Evolutionary conservation across 306 rosid species (phyloP), one percentile per base, ranked within the genome.

Genomic region (Cicer cuneatum): DNA sequence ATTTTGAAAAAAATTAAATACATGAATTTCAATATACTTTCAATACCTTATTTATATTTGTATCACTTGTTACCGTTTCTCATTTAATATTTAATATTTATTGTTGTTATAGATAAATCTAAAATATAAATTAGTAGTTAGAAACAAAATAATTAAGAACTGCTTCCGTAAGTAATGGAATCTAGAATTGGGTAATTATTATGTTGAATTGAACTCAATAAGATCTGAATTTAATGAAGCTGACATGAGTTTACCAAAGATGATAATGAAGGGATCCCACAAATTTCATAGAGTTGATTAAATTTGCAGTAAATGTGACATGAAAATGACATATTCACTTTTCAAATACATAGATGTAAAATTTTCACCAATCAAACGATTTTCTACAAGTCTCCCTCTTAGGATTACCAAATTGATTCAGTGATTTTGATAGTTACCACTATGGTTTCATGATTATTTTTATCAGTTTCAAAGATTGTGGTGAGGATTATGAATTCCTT

Each of bases 151-250:
- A n/a, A n/a, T n/a, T n/a, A 24, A 61, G 66, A 49, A 43, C 40
- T 14, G 62, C 18, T 53, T 53, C 13, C 6, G 5, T 53, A 38
- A 40, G 14, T 48, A 76, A 49, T 38, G 63, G 66, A 74, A 71
- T 78, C 71, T 73, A 72, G 83, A 77, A 73, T 69, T 18, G 47
- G 52, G 58, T 45, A 78, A 80, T 83, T 69, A 80, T 82, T 46
- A 66, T 54, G 75, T 53, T 79, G 13, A 56, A 62, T 67, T 60
- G 72, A 80, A 73, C 75, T 66, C 41, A 63, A 37, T 63, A 72
- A 40, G 56, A 79, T 67, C 51, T 19, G 72, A 64, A 68, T 72
- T 69, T 82, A 13, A 80, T 53, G 86, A 82, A 73, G 72, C 65
- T 72, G 78, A 80, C 73, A 67, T 45, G 72, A 72, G 71, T 1